Evolutionary conservation across 352 stramenopile species (phyloP), one percentile per base, ranked within the genome.

Genomic region (Achlya hypogyna): DNA sequence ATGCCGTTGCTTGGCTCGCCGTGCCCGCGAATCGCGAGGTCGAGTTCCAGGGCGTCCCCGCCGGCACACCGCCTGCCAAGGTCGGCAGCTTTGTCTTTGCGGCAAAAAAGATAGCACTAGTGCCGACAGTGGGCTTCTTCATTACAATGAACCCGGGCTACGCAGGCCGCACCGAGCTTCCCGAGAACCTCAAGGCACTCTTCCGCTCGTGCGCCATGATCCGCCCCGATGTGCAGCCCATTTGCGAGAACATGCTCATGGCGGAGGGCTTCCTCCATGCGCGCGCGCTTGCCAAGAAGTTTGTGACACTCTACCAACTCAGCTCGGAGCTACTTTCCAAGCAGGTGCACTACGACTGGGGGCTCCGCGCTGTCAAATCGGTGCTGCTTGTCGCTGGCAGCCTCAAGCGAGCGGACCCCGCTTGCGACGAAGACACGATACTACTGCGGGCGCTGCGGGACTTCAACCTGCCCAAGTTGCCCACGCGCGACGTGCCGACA

Each of bases 181-280:
- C 91, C 5, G 91, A 98, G 62, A 97, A 97, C 60, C 71, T 98
- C 20, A 97, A 97, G 71, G 91, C 91, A 5, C 69, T 96, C 16
- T 98, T 98, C 60, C 84, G 91, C 6, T 93, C 80, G 0, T 97
- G 90, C 65, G 90, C 91, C 0, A 96, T 97, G 89, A 96, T 97
- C 45, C 88, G 93, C 31, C 91, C 89, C 0, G 89, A 97, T 29
- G 65, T 97, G 34, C 81, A 94, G 65, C 88, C 89, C 0, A 97
- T 98, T 72, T 97, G 88, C 65, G 91, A 98, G 66, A 98, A 97
- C 62, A 98, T 98, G 91, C 79, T 98, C 5, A 97, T 98, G 90
- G 88, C 87, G 5, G 90, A 97, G 72, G 91, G 91, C 0, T 98
- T 98, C 47, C 63, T 96, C 0, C 89, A 94, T 42, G 89, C 88